These are phyloP conservation scores for Discostella stelligeroides DNA, from an alignment of 108 stramenopile species.

Conservation along the genomic window DNA sequence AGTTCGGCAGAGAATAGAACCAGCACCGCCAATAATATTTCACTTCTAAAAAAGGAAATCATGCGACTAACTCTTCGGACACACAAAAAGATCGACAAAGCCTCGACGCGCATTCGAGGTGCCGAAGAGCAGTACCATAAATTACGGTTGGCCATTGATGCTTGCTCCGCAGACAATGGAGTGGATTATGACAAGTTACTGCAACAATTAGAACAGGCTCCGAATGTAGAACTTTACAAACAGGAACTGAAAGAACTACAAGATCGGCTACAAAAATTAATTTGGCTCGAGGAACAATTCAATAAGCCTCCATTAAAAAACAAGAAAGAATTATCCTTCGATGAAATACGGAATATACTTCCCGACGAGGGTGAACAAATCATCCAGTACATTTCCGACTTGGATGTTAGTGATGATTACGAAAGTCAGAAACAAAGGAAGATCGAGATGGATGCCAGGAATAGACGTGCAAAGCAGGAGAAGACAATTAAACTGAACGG, in stretches of 20 bases:
- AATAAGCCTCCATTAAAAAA: constrained; percentile 29
- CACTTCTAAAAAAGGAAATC: constrained; percentile 72
- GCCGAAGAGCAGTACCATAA: constrained; percentile 62
- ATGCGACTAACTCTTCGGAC: constrained; percentile 62
- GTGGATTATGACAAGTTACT: constrained; percentile 51
- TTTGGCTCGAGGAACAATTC: constrained; percentile 64
- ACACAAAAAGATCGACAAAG: constrained; percentile 87
- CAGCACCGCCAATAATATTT: constrained; percentile 43
- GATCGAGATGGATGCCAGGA: constrained; percentile 47
- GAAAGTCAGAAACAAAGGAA: constrained; percentile 51
- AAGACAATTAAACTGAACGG: constrained; percentile 11
- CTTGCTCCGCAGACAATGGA: constrained; percentile 20
- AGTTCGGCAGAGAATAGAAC: constrained; percentile 10
- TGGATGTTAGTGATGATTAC: constrained; percentile 67
- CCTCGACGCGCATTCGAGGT: constrained; percentile 51
- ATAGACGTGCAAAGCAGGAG: constrained; percentile 31
- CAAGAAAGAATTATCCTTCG: constrained; percentile 25
- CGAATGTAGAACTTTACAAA: constrained; percentile 63
- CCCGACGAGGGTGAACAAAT: constrained; percentile 50
- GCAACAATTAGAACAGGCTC: constrained; percentile 71
- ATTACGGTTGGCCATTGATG: constrained; percentile 36
- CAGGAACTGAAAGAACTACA: constrained; percentile 62
- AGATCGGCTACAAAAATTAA: constrained; percentile 56
- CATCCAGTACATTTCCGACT: constrained; percentile 53
- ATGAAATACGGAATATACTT: constrained; percentile 29